Percentiles rank a stretch among this genome's conserved stretches.
Evolutionary conservation across 345 rosid species (phyloP).

Genomic region (Schrenkiella parvula): DNA sequence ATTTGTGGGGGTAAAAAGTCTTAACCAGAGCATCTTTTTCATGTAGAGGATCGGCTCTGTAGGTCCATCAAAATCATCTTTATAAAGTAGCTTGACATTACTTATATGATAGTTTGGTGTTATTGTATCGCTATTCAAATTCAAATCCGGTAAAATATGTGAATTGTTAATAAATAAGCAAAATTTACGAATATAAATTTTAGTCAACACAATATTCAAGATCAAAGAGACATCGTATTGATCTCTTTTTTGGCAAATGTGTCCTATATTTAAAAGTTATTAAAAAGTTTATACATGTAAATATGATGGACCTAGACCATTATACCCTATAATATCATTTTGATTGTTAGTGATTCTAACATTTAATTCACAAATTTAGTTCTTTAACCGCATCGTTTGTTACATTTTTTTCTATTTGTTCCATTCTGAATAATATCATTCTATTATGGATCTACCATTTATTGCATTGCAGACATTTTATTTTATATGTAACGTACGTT

Average conservation of each 20-base stretch:
- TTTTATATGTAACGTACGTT: neutral
- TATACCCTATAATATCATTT: neutral
- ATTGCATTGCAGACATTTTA: neutral
- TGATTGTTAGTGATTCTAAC: neutral
- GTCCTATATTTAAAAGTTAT: no score
- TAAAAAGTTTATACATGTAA: neutral
- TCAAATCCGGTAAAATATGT: no score
- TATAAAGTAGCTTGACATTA: neutral
- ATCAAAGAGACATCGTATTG: no score
- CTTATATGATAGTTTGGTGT: no score
- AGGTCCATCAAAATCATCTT: constrained; percentile 13
- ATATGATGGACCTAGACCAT: no score
- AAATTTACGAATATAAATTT: no score
- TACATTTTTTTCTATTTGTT: neutral
- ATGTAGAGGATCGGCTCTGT: constrained; percentile 3
- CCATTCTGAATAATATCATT: neutral
- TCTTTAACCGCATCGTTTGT: neutral
- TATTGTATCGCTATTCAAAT: no score
- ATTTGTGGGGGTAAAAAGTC: neutral
- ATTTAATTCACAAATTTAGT: neutral
- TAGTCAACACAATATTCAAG: no score
- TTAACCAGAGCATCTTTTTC: constrained; percentile 6
- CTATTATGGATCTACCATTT: neutral
- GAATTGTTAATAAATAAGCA: no score
- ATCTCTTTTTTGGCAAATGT: no score